These are phyloP conservation scores for Exophiala aquamarina DNA, from an alignment of 2,329 filamentous ascomycete genomes.

Conservation along the genomic window DNA sequence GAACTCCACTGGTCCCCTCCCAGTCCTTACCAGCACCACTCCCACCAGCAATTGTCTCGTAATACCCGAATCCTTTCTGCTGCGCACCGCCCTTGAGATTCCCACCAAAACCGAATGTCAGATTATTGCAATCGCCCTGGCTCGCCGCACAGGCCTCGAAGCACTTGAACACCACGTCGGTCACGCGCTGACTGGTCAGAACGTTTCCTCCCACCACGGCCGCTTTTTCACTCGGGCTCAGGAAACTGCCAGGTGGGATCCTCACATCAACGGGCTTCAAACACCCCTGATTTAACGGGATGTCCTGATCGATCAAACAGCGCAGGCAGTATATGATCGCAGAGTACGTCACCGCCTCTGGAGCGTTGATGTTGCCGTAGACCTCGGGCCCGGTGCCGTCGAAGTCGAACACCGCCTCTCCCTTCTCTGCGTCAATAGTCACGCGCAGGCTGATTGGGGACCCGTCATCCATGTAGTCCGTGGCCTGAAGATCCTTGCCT, in stretches of 20 bases:
- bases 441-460: conserved; percentile 74
- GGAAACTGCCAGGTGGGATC: conserved; percentile 70
- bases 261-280: conserved; percentile 72
- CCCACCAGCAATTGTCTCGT: conserved; percentile 83
- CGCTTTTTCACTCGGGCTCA: conserved; percentile 72
- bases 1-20: conserved; percentile 74
- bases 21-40: conserved; percentile 73
- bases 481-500: conserved; percentile 68
- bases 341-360: conserved; percentile 76
- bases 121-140: conserved; percentile 81
- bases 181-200: conserved; percentile 74
- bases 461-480: conserved; percentile 87
- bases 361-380: conserved; percentile 78
- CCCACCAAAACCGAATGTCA: conserved; percentile 80
- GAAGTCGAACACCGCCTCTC: conserved; percentile 77
- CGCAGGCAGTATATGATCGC: conserved; percentile 86
- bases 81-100: conserved; percentile 48
- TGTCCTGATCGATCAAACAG: conserved; percentile 76
- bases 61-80: conserved; percentile 76
- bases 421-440: conserved; percentile 70
- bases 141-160: conserved; percentile 76
- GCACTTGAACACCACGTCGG: conserved; percentile 77
- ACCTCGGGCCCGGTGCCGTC: conserved; percentile 76
- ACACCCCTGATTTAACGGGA: conserved; percentile 85
- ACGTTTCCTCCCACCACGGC: conserved; percentile 85